Conservation (phyloP, 2,329 filamentous ascomycete genomes). For the Pseudocercospora crystallina region DNA sequence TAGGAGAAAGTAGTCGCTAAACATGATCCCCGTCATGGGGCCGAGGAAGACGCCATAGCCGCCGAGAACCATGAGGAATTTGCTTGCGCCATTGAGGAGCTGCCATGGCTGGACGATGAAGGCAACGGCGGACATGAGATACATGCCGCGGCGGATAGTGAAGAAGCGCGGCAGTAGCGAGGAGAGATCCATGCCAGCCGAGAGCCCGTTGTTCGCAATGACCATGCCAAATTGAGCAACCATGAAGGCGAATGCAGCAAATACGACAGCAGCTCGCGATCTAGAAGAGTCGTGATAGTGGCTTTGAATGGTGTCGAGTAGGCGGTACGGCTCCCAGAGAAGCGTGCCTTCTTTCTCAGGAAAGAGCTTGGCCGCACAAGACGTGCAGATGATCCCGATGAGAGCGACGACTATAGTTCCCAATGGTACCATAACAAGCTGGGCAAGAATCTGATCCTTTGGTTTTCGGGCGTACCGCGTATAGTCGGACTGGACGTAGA, state of each 20-base stretch:
- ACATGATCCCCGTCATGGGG: conserved; percentile 61
- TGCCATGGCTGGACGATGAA: conserved; percentile 66
- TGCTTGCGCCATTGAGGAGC: conserved; percentile 59
- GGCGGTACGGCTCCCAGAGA: conserved; percentile 2
- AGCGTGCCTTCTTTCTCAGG: background rate
- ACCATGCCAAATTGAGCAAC: conserved; percentile 41
- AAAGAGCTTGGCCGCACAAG: background rate
- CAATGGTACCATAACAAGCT: conserved; percentile 2
- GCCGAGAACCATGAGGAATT: conserved; percentile 62
- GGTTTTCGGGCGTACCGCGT: background rate
- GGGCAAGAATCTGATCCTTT: conserved; percentile 1
- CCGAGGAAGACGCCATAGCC: conserved; percentile 62
- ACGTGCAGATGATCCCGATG: conserved; percentile 3
- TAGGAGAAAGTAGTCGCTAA: conserved; percentile 59
- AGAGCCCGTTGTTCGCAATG: conserved; percentile 38
- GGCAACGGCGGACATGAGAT: conserved; percentile 36
- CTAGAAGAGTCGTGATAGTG: background rate
- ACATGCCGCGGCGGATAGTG: conserved; percentile 41
- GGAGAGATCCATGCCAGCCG: conserved; percentile 36
- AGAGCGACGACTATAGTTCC: conserved; percentile 1
- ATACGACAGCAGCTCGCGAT: conserved; percentile 1
- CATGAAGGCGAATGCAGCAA: conserved; percentile 35
- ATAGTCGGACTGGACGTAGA: conserved; percentile 32
- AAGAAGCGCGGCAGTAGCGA: conserved; percentile 52
- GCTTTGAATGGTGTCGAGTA: background rate